Percentiles rank a stretch among this genome's conserved stretches.
phyloP scores from a whole-genome alignment of 257 asterid species.

The Plantago ovata region DNA sequence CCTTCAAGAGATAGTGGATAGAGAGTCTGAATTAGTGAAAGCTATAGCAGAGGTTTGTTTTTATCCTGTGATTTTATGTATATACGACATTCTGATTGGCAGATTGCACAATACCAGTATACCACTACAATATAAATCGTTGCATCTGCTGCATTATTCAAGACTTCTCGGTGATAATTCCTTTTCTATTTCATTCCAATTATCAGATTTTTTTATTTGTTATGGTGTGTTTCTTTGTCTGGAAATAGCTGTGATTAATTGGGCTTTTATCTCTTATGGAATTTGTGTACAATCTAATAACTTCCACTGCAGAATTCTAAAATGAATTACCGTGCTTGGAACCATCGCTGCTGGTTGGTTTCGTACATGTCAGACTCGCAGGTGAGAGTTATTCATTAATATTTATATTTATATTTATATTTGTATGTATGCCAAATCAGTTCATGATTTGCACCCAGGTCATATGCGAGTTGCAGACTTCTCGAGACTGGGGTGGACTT shows the following conservation, averaged over 20 bases:
- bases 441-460: constrained; percentile 36
- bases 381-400: constrained; percentile 36
- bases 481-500: constrained; percentile 77
- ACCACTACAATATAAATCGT: constrained; percentile 2
- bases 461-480: constrained; percentile 53
- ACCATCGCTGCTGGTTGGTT: constrained; percentile 92
- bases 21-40: constrained; percentile 76
- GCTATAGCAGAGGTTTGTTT: constrained; percentile 69
- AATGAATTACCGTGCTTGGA: constrained; percentile 99
- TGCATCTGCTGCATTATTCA: constrained; percentile 18
- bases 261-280: too few relatives aligned
- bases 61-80: constrained; percentile 24
- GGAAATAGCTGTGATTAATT: too few relatives aligned
- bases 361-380: constrained; percentile 72
- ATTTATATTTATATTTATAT: neutral
- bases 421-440: constrained; percentile 15
- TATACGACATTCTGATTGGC: constrained; percentile 16
- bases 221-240: too few relatives aligned
- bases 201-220: too few relatives aligned
- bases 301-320: constrained; percentile 59
- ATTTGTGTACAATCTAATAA: neutral
- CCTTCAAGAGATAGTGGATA: constrained; percentile 64
- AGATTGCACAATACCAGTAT: too few relatives aligned
- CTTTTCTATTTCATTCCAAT: neutral
- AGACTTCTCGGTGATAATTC: constrained; percentile 7